A percentile compares a stretch with the other conserved stretches of the same genome.
phyloP scores from a whole-genome alignment of 176 grass and related monocot genomes.

The Bromus sterilis region DNA sequence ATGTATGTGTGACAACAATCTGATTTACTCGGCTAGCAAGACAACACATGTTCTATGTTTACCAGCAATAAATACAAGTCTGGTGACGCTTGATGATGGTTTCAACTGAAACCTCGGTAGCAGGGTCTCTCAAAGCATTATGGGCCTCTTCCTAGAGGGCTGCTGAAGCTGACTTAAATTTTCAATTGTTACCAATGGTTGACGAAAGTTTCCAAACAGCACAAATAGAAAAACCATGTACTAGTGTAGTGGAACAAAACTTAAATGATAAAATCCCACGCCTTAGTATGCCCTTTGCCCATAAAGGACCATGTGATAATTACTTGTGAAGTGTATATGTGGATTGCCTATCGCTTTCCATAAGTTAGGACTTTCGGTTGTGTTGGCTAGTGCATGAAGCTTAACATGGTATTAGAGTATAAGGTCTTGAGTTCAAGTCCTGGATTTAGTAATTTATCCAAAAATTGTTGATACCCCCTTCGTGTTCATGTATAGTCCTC shows the following conservation, averaged over 20 bases:
- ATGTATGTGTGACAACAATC: not conserved
- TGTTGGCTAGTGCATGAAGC: too few species aligned
- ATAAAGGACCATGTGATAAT: not conserved
- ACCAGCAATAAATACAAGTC: not conserved
- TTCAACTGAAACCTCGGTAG: not conserved
- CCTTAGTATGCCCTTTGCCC: not conserved
- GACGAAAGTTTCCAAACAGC: not conserved
- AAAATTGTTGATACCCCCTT: too few species aligned
- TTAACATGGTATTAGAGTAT: too few species aligned
- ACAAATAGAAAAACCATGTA: not conserved
- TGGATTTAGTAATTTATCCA: too few species aligned
- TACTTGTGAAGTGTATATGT: too few species aligned
- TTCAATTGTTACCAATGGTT: not conserved
- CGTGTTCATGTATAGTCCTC: too few species aligned
- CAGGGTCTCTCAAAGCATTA: not conserved
- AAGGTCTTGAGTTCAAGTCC: too few species aligned
- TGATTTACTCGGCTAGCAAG: not conserved
- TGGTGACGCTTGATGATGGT: not conserved
- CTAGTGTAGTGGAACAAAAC: not conserved
- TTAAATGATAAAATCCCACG: not conserved
- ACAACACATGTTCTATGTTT: slow-evolving; percentile 2
- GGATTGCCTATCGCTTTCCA: too few species aligned
- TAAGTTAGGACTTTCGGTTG: too few species aligned
- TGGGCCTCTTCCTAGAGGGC: not conserved
- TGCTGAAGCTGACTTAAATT: slow-evolving; percentile 4